A percentile compares a stretch with the other conserved stretches of the same genome.
These are phyloP conservation scores for Grosmannia huntii DNA, from an alignment of 2,329 filamentous ascomycete genomes.

Conservation along the genomic window DNA sequence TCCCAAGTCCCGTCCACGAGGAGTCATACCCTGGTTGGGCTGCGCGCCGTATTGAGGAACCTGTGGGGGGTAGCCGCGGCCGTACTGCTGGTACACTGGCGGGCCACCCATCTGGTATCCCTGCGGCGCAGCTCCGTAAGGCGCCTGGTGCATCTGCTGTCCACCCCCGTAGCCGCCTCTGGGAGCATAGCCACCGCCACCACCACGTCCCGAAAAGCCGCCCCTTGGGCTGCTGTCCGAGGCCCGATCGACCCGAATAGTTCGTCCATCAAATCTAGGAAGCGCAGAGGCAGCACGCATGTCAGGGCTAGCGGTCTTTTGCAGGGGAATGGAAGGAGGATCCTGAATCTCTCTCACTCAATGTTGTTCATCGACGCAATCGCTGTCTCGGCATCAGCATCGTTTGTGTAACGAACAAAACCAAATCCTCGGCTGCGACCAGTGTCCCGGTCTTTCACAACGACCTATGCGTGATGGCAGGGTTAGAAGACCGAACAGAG, in stretches of 20 bases:
- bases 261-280: constrained; percentile 77
- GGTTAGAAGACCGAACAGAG: constrained; percentile 8
- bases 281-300: constrained; percentile 4
- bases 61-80: constrained; percentile 26
- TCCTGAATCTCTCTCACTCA: constrained; percentile 53
- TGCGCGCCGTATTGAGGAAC: constrained; percentile 27
- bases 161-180: constrained; percentile 21
- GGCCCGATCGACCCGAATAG: constrained; percentile 91
- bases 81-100: constrained; percentile 29
- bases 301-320: constrained; percentile 12
- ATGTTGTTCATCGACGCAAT: constrained; percentile 75
- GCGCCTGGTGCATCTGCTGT: constrained; percentile 22
- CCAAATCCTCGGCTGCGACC: constrained; percentile 94
- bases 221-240: constrained; percentile 60
- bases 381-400: constrained; percentile 63
- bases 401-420: constrained; percentile 78
- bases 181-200: constrained; percentile 19
- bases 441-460: constrained; percentile 95
- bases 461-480: constrained; percentile 49
- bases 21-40: constrained; percentile 19
- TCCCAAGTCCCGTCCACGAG: not conserved
- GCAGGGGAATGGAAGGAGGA: not conserved
- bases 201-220: constrained; percentile 7
- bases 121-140: constrained; percentile 20
- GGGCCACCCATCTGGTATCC: constrained; percentile 24